Evolutionary conservation across 2,329 filamentous ascomycete species (phyloP).

Genomic region (Sporothrix dimorphospora): DNA sequence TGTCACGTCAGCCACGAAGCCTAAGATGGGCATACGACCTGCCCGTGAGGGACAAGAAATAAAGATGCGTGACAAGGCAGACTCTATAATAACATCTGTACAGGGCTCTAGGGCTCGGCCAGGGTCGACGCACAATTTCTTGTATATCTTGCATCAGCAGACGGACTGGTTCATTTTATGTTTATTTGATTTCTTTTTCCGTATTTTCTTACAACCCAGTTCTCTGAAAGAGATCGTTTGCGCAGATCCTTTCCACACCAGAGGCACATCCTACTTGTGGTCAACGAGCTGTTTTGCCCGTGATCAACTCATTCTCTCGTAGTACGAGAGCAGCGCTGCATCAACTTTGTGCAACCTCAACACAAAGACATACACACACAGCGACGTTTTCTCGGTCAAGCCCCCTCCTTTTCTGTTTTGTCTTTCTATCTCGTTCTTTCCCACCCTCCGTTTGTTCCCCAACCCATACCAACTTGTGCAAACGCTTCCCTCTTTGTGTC

Average conservation of each 20-base stretch:
- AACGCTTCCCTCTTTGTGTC: neutral
- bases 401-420: neutral
- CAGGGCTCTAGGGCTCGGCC: neutral
- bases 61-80: neutral
- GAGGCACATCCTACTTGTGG: neutral
- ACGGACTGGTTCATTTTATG: neutral
- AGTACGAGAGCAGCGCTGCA: neutral
- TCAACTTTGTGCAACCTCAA: neutral
- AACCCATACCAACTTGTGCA: conserved; percentile 4
- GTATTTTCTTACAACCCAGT: neutral
- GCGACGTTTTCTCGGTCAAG: conserved; percentile 1
- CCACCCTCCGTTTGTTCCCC: neutral
- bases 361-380: neutral
- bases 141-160: conserved; percentile 9
- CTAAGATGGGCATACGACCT: neutral
- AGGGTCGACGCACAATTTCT: neutral
- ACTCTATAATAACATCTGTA: neutral
- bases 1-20: neutral
- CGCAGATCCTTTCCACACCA: neutral
- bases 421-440: neutral
- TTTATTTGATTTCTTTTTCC: neutral
- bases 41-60: neutral
- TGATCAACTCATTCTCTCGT: too few relatives aligned
- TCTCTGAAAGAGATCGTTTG: neutral
- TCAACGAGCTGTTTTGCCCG: neutral